Percentiles rank a stretch among this genome's conserved stretches.
Evolutionary conservation across 805 yeast species (phyloP).

Genomic region (Saturnispora mendoncae): DNA sequence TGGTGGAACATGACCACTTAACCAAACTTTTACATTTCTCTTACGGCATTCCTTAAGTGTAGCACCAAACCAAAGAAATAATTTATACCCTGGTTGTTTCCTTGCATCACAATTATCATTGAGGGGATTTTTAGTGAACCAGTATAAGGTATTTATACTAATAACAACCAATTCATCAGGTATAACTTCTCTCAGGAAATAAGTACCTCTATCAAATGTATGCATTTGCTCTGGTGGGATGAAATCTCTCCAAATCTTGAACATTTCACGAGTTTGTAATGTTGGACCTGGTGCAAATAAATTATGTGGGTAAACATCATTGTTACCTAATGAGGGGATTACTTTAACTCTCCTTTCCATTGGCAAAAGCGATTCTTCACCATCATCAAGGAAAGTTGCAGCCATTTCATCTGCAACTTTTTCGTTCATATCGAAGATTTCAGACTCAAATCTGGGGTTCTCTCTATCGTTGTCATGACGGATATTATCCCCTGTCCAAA

Average conservation of each 20-base stretch:
- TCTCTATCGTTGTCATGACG: slow-evolving; percentile 76
- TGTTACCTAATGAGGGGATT: slow-evolving; percentile 73
- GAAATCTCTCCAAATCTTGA: slow-evolving; percentile 61
- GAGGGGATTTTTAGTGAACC: slow-evolving; percentile 69
- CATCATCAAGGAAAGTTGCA: slow-evolving; percentile 42
- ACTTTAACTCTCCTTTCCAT: slow-evolving; percentile 31
- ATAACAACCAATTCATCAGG: slow-evolving; percentile 71
- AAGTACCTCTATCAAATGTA: slow-evolving; percentile 65
- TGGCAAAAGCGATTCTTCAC: slow-evolving; percentile 26
- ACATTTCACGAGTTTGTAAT: slow-evolving; percentile 72
- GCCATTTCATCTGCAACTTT: slow-evolving; percentile 44
- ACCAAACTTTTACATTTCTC: slow-evolving; percentile 77
- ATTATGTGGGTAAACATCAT: slow-evolving; percentile 86
- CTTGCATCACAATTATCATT: slow-evolving; percentile 69
- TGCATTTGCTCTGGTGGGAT: slow-evolving; percentile 74
- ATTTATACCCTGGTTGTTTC: slow-evolving; percentile 72
- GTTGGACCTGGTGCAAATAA: slow-evolving; percentile 82
- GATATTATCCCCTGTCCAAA: slow-evolving; percentile 89
- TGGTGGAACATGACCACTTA: slow-evolving; percentile 86
- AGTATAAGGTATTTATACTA: slow-evolving; percentile 69
- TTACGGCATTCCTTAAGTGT: slow-evolving; percentile 64
- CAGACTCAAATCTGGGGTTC: slow-evolving; percentile 63
- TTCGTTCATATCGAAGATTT: slow-evolving; percentile 63
- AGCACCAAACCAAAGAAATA: slow-evolving; percentile 70
- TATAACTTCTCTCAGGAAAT: slow-evolving; percentile 67